Evolutionary conservation across 2,329 filamentous ascomycete species (phyloP).

Genomic region (Didymosphaeria variabile): DNA sequence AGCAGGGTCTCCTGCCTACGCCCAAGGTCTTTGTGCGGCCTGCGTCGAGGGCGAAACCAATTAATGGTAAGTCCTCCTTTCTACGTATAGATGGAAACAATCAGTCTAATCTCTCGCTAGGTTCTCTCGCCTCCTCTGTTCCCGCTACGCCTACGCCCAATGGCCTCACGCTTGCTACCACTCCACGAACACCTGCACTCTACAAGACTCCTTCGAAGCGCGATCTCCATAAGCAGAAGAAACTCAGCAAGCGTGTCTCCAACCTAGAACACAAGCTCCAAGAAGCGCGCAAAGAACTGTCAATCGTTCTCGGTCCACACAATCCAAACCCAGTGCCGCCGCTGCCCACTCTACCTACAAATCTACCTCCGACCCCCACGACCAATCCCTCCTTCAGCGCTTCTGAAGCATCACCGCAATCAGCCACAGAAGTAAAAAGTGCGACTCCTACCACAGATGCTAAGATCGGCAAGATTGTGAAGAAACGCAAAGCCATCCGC

Average conservation of each 20-base stretch:
- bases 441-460: neutral
- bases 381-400: constrained; percentile 26
- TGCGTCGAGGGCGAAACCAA: constrained; percentile 24
- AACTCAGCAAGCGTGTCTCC: constrained; percentile 67
- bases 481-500: constrained; percentile 51
- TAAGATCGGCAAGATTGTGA: constrained; percentile 42
- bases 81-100: neutral
- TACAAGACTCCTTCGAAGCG: constrained; percentile 63
- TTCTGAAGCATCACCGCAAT: constrained; percentile 34
- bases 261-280: constrained; percentile 68
- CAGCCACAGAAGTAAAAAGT: constrained; percentile 30
- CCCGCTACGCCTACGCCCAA: constrained; percentile 22
- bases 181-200: constrained; percentile 42
- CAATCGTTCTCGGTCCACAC: constrained; percentile 50
- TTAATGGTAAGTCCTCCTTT: constrained; percentile 17
- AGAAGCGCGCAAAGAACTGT: constrained; percentile 63
- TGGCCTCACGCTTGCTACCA: constrained; percentile 5
- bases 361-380: constrained; percentile 39
- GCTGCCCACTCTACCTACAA: constrained; percentile 31
- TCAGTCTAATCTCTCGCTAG: constrained; percentile 3
- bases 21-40: constrained; percentile 45
- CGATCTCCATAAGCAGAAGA: constrained; percentile 66
- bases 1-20: constrained; percentile 42
- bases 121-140: neutral
- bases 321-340: constrained; percentile 53